A percentile compares a stretch with the other conserved stretches of the same genome.
phyloP scores from a whole-genome alignment of 805 yeast species.

The Yarrowia hollandica region DNA sequence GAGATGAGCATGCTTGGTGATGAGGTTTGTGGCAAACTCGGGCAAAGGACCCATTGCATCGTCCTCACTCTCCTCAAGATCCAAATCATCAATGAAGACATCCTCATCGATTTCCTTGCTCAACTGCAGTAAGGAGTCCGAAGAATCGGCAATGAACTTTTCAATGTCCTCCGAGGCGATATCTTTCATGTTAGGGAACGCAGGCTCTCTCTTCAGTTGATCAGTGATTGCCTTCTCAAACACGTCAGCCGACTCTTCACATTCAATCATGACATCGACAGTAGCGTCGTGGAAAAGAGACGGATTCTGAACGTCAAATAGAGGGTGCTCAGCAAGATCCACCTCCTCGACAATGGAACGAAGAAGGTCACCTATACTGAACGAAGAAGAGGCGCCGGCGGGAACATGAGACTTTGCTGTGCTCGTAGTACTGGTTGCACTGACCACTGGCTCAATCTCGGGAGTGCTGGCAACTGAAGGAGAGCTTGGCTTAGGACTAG shows the following conservation, averaged over 20 bases:
- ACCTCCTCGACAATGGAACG: background rate
- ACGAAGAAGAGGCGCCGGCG: background rate
- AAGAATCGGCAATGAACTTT: slow-evolving; percentile 9
- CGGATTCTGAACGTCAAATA: background rate
- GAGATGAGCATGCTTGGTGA: slow-evolving; percentile 4
- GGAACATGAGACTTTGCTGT: background rate
- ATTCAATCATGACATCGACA: background rate
- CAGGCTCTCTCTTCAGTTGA: background rate
- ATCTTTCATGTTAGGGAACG: background rate
- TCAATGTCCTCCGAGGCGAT: background rate
- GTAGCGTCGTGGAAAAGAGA: slow-evolving; percentile 1
- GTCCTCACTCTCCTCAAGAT: background rate
- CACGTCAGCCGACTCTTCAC: background rate
- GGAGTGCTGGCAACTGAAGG: slow-evolving; percentile 11
- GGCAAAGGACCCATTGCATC: slow-evolving; percentile 4
- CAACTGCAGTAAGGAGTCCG: slow-evolving; percentile 2
- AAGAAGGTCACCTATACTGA: slow-evolving; percentile 8
- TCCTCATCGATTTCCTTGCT: slow-evolving; percentile 8
- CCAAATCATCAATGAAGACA: slow-evolving; percentile 5
- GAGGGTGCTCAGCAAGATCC: slow-evolving; percentile 4
- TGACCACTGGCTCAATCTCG: slow-evolving; percentile 4
- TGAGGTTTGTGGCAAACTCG: background rate
- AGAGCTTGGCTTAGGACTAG: slow-evolving; percentile 19
- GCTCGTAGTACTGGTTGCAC: background rate
- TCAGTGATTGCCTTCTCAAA: background rate